A percentile compares a stretch with the other conserved stretches of the same genome.
Conservation (phyloP, 805 yeast species). For the Cyberlindnera maritima region DNA sequence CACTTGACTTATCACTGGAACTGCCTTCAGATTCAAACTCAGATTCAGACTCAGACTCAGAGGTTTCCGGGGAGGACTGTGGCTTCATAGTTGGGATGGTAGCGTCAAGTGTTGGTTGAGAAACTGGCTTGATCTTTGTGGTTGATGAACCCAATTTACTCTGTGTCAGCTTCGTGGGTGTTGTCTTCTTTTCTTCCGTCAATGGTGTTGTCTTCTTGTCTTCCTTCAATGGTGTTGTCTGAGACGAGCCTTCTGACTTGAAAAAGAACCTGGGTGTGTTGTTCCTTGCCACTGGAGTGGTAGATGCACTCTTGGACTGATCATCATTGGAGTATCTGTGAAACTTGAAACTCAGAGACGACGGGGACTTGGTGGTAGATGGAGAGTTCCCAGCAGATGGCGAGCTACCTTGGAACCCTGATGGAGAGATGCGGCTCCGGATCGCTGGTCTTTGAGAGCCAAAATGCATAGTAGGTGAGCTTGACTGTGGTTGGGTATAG, state of each 20-base stretch:
- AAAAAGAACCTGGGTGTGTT: neutral
- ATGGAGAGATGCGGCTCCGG: too few species aligned
- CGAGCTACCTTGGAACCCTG: too few species aligned
- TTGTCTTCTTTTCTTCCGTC: neutral
- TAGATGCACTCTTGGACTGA: neutral
- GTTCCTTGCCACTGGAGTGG: neutral
- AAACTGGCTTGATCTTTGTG: neutral
- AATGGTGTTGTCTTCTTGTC: neutral
- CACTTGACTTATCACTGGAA: constrained; percentile 1
- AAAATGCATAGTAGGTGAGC: too few species aligned
- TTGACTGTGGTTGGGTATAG: too few species aligned
- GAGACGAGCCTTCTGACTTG: neutral
- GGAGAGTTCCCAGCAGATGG: too few species aligned
- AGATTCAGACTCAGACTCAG: neutral
- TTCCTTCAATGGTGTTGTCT: neutral
- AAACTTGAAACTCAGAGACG: neutral
- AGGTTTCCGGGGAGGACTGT: neutral
- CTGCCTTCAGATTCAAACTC: neutral
- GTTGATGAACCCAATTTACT: neutral
- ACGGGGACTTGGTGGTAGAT: neutral
- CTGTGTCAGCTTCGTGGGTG: neutral
- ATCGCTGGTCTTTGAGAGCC: too few species aligned
- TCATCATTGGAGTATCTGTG: neutral
- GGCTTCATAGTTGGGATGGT: neutral
- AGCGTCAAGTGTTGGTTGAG: too few species aligned